Evolutionary conservation across 1,139 yeast species (phyloP).

Genomic region (Sugiyamaella paludigena): DNA sequence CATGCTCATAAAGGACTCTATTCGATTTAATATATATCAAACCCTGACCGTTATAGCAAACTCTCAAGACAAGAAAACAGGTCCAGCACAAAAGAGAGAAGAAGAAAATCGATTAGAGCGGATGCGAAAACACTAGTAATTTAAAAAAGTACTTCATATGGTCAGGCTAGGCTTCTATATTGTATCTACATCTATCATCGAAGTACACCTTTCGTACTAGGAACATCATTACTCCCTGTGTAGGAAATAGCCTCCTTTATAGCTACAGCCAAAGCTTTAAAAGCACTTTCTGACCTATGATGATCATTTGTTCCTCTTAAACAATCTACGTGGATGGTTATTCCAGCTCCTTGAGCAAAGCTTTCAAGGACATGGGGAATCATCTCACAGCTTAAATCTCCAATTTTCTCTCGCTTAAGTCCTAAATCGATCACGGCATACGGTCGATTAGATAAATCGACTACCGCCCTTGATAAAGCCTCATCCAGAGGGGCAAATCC

Average conservation of each 20-base stretch:
- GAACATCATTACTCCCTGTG: constrained; percentile 87
- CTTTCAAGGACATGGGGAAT: constrained; percentile 93
- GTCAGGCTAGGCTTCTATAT: no score
- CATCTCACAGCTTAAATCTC: constrained; percentile 92
- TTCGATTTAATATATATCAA: no score
- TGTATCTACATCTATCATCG: constrained; percentile 18
- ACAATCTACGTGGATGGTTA: constrained; percentile 93
- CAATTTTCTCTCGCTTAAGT: constrained; percentile 85
- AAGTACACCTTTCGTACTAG: constrained; percentile 93
- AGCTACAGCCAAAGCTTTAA: constrained; percentile 93
- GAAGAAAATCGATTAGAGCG: no score
- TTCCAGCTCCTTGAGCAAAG: constrained; percentile 87
- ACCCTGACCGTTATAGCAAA: no score
- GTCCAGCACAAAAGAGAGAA: no score
- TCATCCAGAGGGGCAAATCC: constrained; percentile 97
- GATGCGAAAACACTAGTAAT: no score
- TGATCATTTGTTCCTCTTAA: constrained; percentile 92
- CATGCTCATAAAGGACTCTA: no score
- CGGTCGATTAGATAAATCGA: constrained; percentile 90
- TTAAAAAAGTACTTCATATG: no score
- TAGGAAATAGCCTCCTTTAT: constrained; percentile 78
- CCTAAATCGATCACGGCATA: constrained; percentile 88
- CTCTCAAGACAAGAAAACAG: no score
- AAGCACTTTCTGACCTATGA: constrained; percentile 93
- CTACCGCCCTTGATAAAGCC: constrained; percentile 91